Evolutionary conservation across 495 filamentous ascomycete genomes (phyloP), one percentile per base, ranked within the genome.

Genomic region (Hamigera avellanea): DNA sequence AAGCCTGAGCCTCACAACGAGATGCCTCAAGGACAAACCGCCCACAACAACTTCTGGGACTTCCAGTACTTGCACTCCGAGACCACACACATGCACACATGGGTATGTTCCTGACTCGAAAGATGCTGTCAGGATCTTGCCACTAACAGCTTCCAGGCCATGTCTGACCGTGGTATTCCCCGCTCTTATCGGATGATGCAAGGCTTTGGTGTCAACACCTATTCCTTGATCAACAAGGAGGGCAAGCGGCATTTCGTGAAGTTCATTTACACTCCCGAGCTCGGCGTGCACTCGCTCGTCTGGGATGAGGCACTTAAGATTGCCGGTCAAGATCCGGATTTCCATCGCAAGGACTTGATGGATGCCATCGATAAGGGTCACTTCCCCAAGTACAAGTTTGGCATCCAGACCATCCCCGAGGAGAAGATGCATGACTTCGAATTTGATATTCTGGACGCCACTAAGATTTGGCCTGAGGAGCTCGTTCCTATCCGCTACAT

Each of bases 391-490:
- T 94, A 84, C 83, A 80, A 78, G 49, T 89, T 93, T 47, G 83
- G 80, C 18, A 73, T 93, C 33, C 86, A 93, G 48, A 59, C 73
- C 2, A 74, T 88, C 26, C 72, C 78, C 0, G 83, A 88, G 40
- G 68, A 67, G 12, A 66, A 80, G 28, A 66, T 81, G 49, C 62
- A 91, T 47, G 76, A 86, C 29, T 94, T 93, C 45, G 84, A 93
- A 5, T 93, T 93, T 33, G 87, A 93, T 49, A 81, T 89, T 36
- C 68, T 93, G 6, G 87, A 95, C 46, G 80, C 85, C 13, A 94
- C 87, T 19, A 93, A 95, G 60, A 48, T 91, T 25, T 93, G 84
- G 85, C 87, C 86, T 0, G 83, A 93, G 46, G 81, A 94, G 19
- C 50, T 75, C 1, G 56, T 86, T 2, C 83, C 82, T 1, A 62